phyloP scores from a whole-genome alignment of 1,139 yeast genomes.

The Yamadazyma conglobata region DNA sequence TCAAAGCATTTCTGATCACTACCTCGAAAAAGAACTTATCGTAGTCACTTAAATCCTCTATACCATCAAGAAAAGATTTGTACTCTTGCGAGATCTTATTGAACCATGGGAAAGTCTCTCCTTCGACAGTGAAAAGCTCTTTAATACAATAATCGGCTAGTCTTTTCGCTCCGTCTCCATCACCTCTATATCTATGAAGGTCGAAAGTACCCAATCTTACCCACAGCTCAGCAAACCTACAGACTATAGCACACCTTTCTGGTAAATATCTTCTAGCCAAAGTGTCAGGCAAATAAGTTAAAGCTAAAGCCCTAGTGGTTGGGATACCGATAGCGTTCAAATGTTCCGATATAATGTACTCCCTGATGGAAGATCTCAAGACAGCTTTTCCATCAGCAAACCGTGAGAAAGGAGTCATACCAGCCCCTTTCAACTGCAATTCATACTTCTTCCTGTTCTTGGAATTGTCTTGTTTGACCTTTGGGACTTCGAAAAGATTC shows the following conservation, averaged over 20 bases:
- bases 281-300: constrained; percentile 70
- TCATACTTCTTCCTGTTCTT: constrained; percentile 46
- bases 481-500: constrained; percentile 67
- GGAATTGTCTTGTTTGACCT: constrained; percentile 20
- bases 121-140: constrained; percentile 49
- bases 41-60: constrained; percentile 48
- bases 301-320: constrained; percentile 75
- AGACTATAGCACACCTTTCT: constrained; percentile 82
- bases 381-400: constrained; percentile 98
- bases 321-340: constrained; percentile 82
- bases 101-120: constrained; percentile 35
- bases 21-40: constrained; percentile 71
- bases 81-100: constrained; percentile 15
- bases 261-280: constrained; percentile 67
- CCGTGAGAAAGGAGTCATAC: constrained; percentile 85
- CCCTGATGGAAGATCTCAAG: constrained; percentile 80
- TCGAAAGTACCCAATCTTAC: constrained; percentile 89
- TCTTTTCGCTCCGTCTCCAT: constrained; percentile 55
- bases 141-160: constrained; percentile 73
- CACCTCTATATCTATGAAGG: constrained; percentile 70
- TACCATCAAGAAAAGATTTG: constrained; percentile 20
- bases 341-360: constrained; percentile 81
- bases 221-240: constrained; percentile 86
- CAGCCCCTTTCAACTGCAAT: constrained; percentile 87
- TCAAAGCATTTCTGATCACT: constrained; percentile 65